These are phyloP conservation scores for Lasiosphaeriaceae sp. DNA, from an alignment of 495 filamentous ascomycete species.

Conservation along the genomic window DNA sequence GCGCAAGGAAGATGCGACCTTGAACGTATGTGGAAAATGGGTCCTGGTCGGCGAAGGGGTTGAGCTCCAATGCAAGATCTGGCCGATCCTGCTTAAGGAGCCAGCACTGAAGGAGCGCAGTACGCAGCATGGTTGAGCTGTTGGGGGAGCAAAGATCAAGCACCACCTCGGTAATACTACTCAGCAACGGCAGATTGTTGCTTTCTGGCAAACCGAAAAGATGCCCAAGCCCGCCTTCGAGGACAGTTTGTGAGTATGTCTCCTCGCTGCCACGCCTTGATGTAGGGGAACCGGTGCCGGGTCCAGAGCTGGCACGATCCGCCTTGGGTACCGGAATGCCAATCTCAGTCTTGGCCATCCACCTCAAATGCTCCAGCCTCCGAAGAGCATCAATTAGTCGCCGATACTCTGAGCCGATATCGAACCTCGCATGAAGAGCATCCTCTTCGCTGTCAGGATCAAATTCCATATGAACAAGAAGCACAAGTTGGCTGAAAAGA, in stretches of 20 bases:
- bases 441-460: slow-evolving; percentile 67
- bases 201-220: slow-evolving; percentile 43
- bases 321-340: slow-evolving; percentile 34
- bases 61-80: slow-evolving; percentile 73
- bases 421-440: slow-evolving; percentile 56
- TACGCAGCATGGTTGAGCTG: slow-evolving; percentile 48
- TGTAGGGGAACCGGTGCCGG: slow-evolving; percentile 22
- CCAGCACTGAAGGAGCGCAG: slow-evolving; percentile 61
- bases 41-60: slow-evolving; percentile 58
- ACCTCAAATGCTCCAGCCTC: slow-evolving; percentile 72
- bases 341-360: slow-evolving; percentile 65
- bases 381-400: slow-evolving; percentile 63
- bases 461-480: slow-evolving; percentile 76
- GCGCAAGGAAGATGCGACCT: slow-evolving; percentile 71
- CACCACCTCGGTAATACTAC: slow-evolving; percentile 49
- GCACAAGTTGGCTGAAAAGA: slow-evolving; percentile 75
- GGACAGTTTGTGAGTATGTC: slow-evolving; percentile 41
- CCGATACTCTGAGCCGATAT: slow-evolving; percentile 63
- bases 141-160: slow-evolving; percentile 50
- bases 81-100: slow-evolving; percentile 65
- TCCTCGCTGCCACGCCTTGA: slow-evolving; percentile 35
- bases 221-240: slow-evolving; percentile 49
- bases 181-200: slow-evolving; percentile 33
- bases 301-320: slow-evolving; percentile 22
- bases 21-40: slow-evolving; percentile 83